Base-by-base conservation (phyloP, 257 asterid species). In the Fraxinus cuspidata region DNA sequence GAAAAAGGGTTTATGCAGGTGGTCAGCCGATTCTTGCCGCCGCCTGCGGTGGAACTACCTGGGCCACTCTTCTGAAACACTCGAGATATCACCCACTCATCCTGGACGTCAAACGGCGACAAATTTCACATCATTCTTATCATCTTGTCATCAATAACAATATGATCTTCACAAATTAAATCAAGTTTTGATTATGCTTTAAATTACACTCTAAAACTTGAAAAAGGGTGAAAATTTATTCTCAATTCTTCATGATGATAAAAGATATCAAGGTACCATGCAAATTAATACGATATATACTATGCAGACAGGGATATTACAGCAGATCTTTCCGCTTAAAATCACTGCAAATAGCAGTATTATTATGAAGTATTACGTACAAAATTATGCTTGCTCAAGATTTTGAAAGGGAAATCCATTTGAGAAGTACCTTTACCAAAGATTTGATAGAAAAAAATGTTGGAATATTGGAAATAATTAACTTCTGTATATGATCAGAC, bases 1-100 rank as follows among this genome's bases (percentile, higher is more conserved):
- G 79, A 81, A 75, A 78, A 81, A 35, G 82, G 19, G 73, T 51
- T 77, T 49, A 63, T 51, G 13, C 75, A 73, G 5, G 80, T 31
- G 9, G 87, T 18, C 40, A 80, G 71, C 75, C 82, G 21, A 82
- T 88, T 89, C 78, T 89, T 92, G 65, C 87, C 85, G 2, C 84
- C 91, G 69, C 83, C 86, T 32, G 82, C 49, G 47, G 78, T 58
- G 8, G 25, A 1, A 19, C 71, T 73, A 4, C 88, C 87, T 16
- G 84, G 70, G 4, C 85, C 86, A n/a, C 77, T 84, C 86, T 94
- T 94, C 16, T 90, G 91, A 37, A 92, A 94, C 67, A 94, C 93
- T 25, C 98, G 84, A 1, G 97, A 94, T 63, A 94, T 94, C 2
- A 94, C 98, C 98, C 98, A 94, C 81, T 94, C 98, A 28, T 93